phyloP scores from a whole-genome alignment of 2,329 filamentous ascomycete species.

The Chalaropsis ovoidea region DNA sequence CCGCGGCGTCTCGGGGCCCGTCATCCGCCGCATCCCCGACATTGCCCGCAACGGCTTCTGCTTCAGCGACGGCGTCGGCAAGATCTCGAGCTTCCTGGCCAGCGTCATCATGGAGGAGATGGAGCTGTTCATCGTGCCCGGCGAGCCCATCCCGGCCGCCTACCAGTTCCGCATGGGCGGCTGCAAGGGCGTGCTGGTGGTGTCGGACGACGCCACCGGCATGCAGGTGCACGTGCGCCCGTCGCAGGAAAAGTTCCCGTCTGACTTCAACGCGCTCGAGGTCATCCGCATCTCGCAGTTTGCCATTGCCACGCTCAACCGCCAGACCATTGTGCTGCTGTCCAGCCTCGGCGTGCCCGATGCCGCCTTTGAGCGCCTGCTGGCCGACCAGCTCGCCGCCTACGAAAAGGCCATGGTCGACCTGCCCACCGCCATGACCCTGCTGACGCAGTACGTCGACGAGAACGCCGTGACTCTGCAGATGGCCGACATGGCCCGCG shows the following conservation, averaged over 20 bases:
- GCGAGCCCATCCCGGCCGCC: conserved; percentile 53
- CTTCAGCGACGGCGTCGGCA: conserved; percentile 90
- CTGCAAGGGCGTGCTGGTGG: conserved; percentile 76
- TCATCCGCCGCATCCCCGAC: conserved; percentile 55
- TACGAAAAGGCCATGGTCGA: conserved; percentile 62
- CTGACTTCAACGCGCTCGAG: conserved; percentile 62
- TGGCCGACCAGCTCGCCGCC: conserved; percentile 55
- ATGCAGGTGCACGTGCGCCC: conserved; percentile 66
- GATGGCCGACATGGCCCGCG: conserved; percentile 64
- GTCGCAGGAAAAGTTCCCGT: conserved; percentile 80
- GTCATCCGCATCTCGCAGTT: conserved; percentile 73
- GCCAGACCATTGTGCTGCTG: conserved; percentile 81
- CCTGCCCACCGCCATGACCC: conserved; percentile 50
- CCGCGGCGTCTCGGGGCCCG: conserved; percentile 49
- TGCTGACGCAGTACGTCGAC: conserved; percentile 69
- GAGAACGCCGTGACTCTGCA: conserved; percentile 69
- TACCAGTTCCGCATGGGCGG: conserved; percentile 90
- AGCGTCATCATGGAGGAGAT: conserved; percentile 63
- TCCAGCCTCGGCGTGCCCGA: conserved; percentile 64
- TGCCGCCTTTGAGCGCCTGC: conserved; percentile 54
- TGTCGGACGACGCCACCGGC: conserved; percentile 58
- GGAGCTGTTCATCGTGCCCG: conserved; percentile 34
- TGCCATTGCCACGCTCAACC: conserved; percentile 70
- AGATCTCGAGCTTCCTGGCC: conserved; percentile 72
- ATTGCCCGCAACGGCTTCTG: conserved; percentile 56